Percentiles rank a stretch among this genome's conserved stretches.
These are phyloP conservation scores for Rhizoctonia solani DNA, from an alignment of 1,284 basidiomycete genomes.

Conservation along the genomic window DNA sequence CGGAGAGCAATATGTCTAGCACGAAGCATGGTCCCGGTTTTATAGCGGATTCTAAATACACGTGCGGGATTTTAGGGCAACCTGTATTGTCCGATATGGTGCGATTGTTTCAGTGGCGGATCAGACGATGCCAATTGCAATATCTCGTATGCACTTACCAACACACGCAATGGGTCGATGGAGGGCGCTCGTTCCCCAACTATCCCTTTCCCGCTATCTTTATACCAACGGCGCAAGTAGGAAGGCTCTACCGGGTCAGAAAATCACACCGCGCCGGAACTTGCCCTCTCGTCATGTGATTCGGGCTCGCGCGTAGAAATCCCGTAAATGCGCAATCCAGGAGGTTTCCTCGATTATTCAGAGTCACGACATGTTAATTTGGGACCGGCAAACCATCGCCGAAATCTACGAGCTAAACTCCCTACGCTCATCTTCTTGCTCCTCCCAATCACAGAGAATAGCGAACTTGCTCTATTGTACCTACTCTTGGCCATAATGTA, in stretches of 20 bases:
- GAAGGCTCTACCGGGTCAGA: neutral
- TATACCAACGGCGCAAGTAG: too few relatives aligned
- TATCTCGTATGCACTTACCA: conserved; percentile 18
- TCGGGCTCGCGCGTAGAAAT: neutral
- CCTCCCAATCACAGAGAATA: neutral
- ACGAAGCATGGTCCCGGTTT: conserved; percentile 24
- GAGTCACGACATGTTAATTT: too few relatives aligned
- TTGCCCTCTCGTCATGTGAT: conserved; percentile 21
- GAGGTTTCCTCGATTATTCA: neutral
- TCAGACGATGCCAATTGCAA: conserved; percentile 14
- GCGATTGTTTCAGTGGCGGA: conserved; percentile 24
- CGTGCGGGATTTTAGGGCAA: conserved; percentile 27
- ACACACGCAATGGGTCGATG: too few relatives aligned
- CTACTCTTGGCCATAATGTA: conserved; percentile 6
- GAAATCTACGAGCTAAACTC: too few relatives aligned
- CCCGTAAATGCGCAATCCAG: conserved; percentile 4
- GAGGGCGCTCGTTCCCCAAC: too few relatives aligned
- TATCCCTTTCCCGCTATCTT: too few relatives aligned
- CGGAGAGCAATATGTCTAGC: conserved; percentile 31
- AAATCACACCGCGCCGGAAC: conserved; percentile 10
- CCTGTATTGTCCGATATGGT: conserved; percentile 27
- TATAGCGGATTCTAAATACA: conserved; percentile 19
- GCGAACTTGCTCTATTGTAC: neutral
- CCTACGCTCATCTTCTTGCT: too few relatives aligned
- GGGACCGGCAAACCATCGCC: too few relatives aligned